phyloP scores from a whole-genome alignment of 169 alveolate species.

The Plasmodium billcollinsi region DNA sequence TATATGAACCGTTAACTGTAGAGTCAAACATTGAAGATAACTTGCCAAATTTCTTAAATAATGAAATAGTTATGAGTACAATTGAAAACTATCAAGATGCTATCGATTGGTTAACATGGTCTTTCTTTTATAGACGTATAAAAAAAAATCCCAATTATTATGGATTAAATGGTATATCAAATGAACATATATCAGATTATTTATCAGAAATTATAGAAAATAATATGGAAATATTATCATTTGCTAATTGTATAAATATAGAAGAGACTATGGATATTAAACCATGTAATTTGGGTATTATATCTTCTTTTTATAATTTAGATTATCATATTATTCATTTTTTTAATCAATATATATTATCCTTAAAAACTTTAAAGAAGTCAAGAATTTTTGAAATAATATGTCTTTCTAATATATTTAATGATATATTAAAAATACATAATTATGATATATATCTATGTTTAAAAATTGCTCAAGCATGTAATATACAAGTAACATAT shows the following conservation, averaged over 20 bases:
- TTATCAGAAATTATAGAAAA: slow-evolving; percentile 96
- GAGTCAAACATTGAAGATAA: slow-evolving; percentile 97
- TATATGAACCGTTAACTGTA: slow-evolving; percentile 98
- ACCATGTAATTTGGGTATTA: slow-evolving; percentile 90
- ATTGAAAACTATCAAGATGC: slow-evolving; percentile 97
- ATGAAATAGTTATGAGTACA: slow-evolving; percentile 97
- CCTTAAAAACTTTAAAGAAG: slow-evolving; percentile 33
- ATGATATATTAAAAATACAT: slow-evolving; percentile 78
- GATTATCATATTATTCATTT: slow-evolving; percentile 62
- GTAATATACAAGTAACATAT: slow-evolving; percentile 31
- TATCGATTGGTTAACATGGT: slow-evolving; percentile 99
- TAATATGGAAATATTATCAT: slow-evolving; percentile 93
- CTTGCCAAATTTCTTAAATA: slow-evolving; percentile 96
- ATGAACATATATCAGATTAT: slow-evolving; percentile 95
- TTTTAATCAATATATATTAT: slow-evolving; percentile 57
- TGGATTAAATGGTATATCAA: slow-evolving; percentile 95
- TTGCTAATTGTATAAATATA: slow-evolving; percentile 94
- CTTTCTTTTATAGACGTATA: slow-evolving; percentile 98
- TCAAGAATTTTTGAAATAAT: slow-evolving; percentile 41
- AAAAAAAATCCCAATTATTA: slow-evolving; percentile 99
- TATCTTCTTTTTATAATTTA: slow-evolving; percentile 43
- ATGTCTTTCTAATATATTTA: slow-evolving; percentile 67
- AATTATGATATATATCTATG: slow-evolving; percentile 36
- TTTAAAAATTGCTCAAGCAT: slow-evolving; percentile 42
- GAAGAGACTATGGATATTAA: slow-evolving; percentile 90